Base-by-base conservation (phyloP, 805 yeast species). In the Yamadazyma scolyti region DNA sequence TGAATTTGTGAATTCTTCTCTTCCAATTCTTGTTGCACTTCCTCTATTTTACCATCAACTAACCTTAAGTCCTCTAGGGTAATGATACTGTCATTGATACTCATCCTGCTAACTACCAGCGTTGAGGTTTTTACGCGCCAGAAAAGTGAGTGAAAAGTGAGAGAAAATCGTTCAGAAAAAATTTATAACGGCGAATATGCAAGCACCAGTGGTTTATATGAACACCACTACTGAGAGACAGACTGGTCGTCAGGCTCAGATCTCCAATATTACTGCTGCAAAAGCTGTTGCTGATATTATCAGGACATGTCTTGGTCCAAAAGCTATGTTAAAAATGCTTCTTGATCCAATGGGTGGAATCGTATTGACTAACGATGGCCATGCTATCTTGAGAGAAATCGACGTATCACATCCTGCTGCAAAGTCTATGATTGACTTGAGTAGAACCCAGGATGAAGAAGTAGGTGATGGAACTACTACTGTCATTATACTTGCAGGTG, bases 401-500 rank as follows among this genome's bases (percentile, higher is more conserved):
- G 97, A 90, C 55, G 95, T 84, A 34, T 88, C 96, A 4, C 98
- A 93, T 57, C 98, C 99, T 8, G 99, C 98, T 4, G 99, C 99
- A 27, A 93, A 93, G 64, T 83, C 95, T 19, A 93, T 93, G 97
- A 84, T 93, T 53, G 98, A 93, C 64, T 75, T 93, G 44, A 79
- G 93, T 50, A 77, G 98, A 65, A 89, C 98, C 5, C 97, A 90
- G 66, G 98, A 90, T 56, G 98, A 90, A 65, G 98, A 90, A 65
- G 98, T 77, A 36, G 99, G 99, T 34, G 99, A 93, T 53, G 97
- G 97, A 40, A 89, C 99, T 38, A 93, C 99, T 16, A 82, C 96
- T 6, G 99, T 93, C 33, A 93, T 93, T 52, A 90, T 93, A 42
- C 68, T 90, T 34, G 97, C 98, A 12, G 98, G 98, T 42, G 98